Base-by-base conservation (phyloP, 352 stramenopile genomes). In the Globisporangium ultimum region DNA sequence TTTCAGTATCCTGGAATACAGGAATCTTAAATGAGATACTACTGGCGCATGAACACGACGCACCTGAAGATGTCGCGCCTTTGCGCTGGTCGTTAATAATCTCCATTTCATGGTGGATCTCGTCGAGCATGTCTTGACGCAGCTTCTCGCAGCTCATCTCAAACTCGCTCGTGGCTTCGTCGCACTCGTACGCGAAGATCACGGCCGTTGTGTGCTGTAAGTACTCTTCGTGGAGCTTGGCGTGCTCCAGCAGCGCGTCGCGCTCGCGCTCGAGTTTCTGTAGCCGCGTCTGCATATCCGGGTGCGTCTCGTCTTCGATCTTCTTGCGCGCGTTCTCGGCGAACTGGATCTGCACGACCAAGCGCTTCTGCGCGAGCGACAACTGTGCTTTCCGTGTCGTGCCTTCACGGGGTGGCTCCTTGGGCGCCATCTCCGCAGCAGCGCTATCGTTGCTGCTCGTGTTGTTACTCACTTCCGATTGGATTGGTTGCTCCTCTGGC, bases 101-200 rank as follows among this genome's bases (percentile, higher is more conserved):
- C 60, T 93, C 81, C 68, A 93, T 91, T 67, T 93, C 84, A 42
- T 91, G 72, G 46, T 91, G 78, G 67, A 93, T 93, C 66, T 93
- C 84, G 24, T 91, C 82, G 22, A 93, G 69, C 84, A 93, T 93
- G 58, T 91, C 82, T 22, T 91, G 78, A 18, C 84, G 80, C 53
- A 93, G 64, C 61, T 88, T 89, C 40, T 89, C 83, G 62, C 84
- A 93, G 32, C 80, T 76, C 56, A 90, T 55, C 47, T 87, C 66
- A 47, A 83, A 93, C 66, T 93, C 84, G 42, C 80, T 86, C 45
- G 77, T 83, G 21, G 84, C 84, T 54, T 93, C 79, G 20, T 93
- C 79, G 60, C 84, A 89, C 61, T 93, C 84, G 60, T 93, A 93
- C 48, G 78, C 68, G 48, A 89, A 93, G 59, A 93, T 90, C 15